Conservation (phyloP, 768 basidiomycete genomes). For the Tricholoma terreum region DNA sequence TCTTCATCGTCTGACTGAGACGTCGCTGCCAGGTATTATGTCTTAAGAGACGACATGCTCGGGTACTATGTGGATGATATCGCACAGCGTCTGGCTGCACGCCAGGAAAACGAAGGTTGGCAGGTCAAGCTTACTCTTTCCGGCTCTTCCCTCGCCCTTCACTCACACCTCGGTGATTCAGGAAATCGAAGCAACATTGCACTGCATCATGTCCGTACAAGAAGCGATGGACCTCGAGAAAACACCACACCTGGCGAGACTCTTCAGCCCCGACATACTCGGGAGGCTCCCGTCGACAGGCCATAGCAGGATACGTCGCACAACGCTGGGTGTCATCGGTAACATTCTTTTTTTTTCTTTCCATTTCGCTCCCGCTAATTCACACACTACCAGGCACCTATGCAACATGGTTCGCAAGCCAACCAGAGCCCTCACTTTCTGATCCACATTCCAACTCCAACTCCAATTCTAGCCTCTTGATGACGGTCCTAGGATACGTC, state of each 20-base stretch:
- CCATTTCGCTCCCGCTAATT: background rate
- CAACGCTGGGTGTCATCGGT: conserved; percentile 76
- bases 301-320: conserved; percentile 65
- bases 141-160: background rate
- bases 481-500: conserved; percentile 66
- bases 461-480: conserved; percentile 42
- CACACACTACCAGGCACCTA: conserved; percentile 51
- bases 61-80: conserved; percentile 64
- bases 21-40: conserved; percentile 62
- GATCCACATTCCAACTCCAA: background rate
- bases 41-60: conserved; percentile 83
- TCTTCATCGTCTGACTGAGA: background rate
- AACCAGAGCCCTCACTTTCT: conserved; percentile 16
- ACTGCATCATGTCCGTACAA: conserved; percentile 83
- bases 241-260: conserved; percentile 48
- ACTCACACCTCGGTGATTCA: conserved; percentile 24
- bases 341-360: conserved; percentile 18
- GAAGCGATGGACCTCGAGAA: conserved; percentile 71
- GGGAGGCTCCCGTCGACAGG: conserved; percentile 65
- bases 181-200: conserved; percentile 85
- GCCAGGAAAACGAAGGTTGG: conserved; percentile 55
- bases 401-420: conserved; percentile 76
- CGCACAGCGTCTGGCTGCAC: conserved; percentile 46
- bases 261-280: conserved; percentile 75
- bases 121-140: conserved; percentile 50